Conservation (phyloP, 164 flowering plant species). For the Nymphaea thermarum region DNA sequence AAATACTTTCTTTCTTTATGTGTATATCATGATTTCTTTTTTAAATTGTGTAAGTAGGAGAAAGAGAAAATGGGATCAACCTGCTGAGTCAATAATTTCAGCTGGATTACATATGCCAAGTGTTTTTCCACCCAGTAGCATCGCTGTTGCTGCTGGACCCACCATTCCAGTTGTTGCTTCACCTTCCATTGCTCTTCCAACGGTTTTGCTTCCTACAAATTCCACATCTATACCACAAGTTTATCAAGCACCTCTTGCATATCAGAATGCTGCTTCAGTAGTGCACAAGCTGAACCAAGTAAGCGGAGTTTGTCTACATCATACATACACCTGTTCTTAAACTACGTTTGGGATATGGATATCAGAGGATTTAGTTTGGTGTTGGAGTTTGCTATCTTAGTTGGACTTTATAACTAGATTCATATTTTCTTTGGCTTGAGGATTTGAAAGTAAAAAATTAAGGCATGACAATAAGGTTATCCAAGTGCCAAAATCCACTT, state of each 20-base stretch:
- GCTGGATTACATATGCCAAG: constrained; percentile 42
- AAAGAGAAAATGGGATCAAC: constrained; percentile 98
- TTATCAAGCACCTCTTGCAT: constrained; percentile 24
- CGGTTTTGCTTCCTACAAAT: constrained; percentile 20
- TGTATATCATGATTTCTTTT: too few relatives aligned
- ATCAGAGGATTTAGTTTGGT: background rate
- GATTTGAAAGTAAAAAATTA: background rate
- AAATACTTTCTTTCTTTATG: too few relatives aligned
- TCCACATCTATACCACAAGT: constrained; percentile 18
- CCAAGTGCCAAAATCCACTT: background rate
- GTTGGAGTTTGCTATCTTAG: background rate
- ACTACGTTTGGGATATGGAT: background rate
- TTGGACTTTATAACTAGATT: background rate
- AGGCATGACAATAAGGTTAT: background rate
- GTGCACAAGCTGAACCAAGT: constrained; percentile 48
- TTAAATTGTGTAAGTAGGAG: constrained; percentile 29
- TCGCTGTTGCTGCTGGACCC: constrained; percentile 28
- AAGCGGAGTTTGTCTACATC: constrained; percentile 6
- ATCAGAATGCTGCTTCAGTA: constrained; percentile 30
- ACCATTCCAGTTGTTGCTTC: constrained; percentile 27
- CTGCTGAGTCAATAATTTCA: constrained; percentile 60
- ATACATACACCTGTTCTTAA: too few relatives aligned
- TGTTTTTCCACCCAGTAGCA: constrained; percentile 27
- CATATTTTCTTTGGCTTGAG: background rate
- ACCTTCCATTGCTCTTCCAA: constrained; percentile 18